Percentiles rank a stretch among this genome's conserved stretches.
phyloP scores from a whole-genome alignment of 1,284 basidiomycete genomes.

The Serendipita sp. region DNA sequence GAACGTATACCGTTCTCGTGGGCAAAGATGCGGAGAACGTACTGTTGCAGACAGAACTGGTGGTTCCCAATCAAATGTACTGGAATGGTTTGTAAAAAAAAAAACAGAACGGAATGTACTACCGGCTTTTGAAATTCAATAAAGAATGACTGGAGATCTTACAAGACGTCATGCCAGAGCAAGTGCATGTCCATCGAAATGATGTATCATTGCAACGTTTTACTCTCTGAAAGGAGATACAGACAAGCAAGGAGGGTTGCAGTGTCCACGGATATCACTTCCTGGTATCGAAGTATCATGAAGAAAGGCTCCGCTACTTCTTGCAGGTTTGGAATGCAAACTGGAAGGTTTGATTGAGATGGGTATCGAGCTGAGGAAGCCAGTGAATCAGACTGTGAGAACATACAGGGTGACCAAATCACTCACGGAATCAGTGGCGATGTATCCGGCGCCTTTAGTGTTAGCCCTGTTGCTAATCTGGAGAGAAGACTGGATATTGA shows the following conservation, averaged over 20 bases:
- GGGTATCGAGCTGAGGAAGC: not conserved
- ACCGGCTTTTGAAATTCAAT: not conserved
- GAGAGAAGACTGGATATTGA: not conserved
- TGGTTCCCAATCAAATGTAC: not conserved
- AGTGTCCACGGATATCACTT: too few species aligned
- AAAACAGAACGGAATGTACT: not conserved
- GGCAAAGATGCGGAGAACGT: conserved; percentile 26
- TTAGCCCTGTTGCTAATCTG: not conserved
- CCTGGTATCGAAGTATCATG: too few species aligned
- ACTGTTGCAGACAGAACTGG: conserved; percentile 15
- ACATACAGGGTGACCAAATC: not conserved
- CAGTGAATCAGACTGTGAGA: too few species aligned
- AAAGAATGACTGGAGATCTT: not conserved
- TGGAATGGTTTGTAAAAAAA: conserved; percentile 7
- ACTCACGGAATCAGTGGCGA: not conserved
- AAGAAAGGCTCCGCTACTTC: not conserved
- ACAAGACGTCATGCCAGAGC: too few species aligned
- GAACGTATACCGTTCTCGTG: conserved; percentile 29
- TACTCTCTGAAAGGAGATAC: too few species aligned
- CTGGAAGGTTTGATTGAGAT: conserved; percentile 1
- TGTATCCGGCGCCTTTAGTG: not conserved
- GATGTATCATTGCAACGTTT: too few species aligned
- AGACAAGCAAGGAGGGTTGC: too few species aligned
- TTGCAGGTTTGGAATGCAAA: not conserved
- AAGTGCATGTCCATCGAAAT: too few species aligned